phyloP scores from a whole-genome alignment of 1,139 yeast species.

The Magnusiomyces tetraspermus region DNA sequence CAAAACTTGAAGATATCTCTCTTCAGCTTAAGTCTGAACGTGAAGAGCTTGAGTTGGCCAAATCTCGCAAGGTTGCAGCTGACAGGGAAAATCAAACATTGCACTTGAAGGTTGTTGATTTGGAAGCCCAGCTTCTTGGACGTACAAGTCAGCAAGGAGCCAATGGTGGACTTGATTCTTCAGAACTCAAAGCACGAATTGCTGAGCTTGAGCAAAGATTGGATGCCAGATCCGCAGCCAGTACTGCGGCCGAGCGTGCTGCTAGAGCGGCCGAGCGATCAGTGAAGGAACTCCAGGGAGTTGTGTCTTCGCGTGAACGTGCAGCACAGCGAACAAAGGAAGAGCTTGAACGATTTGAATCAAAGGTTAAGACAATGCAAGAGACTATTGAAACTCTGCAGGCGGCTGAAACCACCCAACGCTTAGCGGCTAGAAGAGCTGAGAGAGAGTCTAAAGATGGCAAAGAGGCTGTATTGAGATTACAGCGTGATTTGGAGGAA shows the following conservation, averaged over 20 bases:
- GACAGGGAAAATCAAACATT: constrained; percentile 29
- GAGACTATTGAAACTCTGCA: constrained; percentile 36
- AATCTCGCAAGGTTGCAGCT: constrained; percentile 18
- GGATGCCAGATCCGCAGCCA: constrained; percentile 30
- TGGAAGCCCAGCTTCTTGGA: constrained; percentile 28
- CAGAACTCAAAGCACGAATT: constrained; percentile 25
- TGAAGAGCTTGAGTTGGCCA: constrained; percentile 23
- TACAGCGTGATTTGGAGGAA: constrained; percentile 58
- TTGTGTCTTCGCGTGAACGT: constrained; percentile 25
- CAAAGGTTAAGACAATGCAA: constrained; percentile 33
- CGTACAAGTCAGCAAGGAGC: constrained; percentile 17
- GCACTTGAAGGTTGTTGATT: constrained; percentile 27
- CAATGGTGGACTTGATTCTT: constrained; percentile 9
- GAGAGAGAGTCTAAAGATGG: constrained; percentile 44
- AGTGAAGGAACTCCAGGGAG: constrained; percentile 25
- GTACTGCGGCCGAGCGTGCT: constrained; percentile 30
- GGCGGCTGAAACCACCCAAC: constrained; percentile 37
- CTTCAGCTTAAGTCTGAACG: constrained; percentile 25
- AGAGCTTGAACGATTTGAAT: constrained; percentile 29
- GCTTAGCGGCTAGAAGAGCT: constrained; percentile 37
- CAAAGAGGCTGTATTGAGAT: constrained; percentile 44
- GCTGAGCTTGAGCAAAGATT: constrained; percentile 32
- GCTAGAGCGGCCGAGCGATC: constrained; percentile 28
- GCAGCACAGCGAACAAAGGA: constrained; percentile 25
- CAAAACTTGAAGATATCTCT: constrained; percentile 12